Conservation (phyloP, 345 rosid species). For the Physaria fendleri region DNA sequence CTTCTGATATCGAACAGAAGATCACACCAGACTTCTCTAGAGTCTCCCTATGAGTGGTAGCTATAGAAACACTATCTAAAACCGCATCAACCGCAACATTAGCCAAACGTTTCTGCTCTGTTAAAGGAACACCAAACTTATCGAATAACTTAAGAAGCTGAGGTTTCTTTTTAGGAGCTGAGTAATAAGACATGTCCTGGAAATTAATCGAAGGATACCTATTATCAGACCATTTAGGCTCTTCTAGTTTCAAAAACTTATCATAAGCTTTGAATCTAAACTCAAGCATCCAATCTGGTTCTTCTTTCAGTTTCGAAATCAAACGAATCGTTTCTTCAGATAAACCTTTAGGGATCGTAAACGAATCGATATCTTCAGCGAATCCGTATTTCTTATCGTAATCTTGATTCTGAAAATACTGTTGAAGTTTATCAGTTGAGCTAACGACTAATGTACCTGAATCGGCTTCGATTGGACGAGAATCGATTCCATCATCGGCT, state of each 20-base stretch:
- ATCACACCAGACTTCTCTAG: slow-evolving; percentile 72
- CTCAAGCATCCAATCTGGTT: slow-evolving; percentile 90
- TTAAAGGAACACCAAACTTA: slow-evolving; percentile 63
- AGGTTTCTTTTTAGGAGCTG: slow-evolving; percentile 87
- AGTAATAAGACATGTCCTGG: slow-evolving; percentile 82
- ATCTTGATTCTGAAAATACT: slow-evolving; percentile 62
- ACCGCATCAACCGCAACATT: slow-evolving; percentile 95
- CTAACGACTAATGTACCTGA: slow-evolving; percentile 39
- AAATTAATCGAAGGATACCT: slow-evolving; percentile 57
- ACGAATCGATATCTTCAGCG: slow-evolving; percentile 60
- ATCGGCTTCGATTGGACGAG: slow-evolving; percentile 33
- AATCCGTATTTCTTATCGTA: slow-evolving; percentile 72
- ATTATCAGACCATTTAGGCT: slow-evolving; percentile 92
- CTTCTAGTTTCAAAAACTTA: slow-evolving; percentile 57
- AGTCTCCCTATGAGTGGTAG: slow-evolving; percentile 79
- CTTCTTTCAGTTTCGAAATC: slow-evolving; percentile 66
- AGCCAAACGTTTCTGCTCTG: slow-evolving; percentile 64
- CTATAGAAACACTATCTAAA: slow-evolving; percentile 85
- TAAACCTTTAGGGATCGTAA: slow-evolving; percentile 79
- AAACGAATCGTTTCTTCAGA: slow-evolving; percentile 55
- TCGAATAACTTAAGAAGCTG: slow-evolving; percentile 67
- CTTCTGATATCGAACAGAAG: slow-evolving; percentile 87
- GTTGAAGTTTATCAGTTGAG: slow-evolving; percentile 59
- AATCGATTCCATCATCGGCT: slow-evolving; percentile 37
- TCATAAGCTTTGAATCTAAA: slow-evolving; percentile 70